phyloP scores from a whole-genome alignment of 768 basidiomycete species.

The Mycena galericulata region DNA sequence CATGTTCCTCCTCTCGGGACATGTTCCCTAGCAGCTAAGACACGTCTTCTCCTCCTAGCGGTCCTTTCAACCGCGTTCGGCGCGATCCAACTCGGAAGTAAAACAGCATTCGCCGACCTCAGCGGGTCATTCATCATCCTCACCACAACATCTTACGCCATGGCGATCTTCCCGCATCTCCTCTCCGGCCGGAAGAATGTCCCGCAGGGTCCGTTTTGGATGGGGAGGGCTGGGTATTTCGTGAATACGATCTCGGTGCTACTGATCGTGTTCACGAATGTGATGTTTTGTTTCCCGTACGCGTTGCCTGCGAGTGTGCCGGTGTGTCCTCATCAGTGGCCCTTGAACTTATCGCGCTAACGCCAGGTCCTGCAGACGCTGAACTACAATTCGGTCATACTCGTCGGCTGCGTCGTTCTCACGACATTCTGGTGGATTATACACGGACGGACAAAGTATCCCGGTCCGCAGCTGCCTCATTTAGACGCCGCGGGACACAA shows the following conservation, averaged over 20 bases:
- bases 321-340: constrained; percentile 2
- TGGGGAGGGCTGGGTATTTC: constrained; percentile 21
- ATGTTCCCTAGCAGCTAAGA: neutral
- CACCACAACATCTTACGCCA: constrained; percentile 33
- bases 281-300: constrained; percentile 32
- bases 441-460: constrained; percentile 26
- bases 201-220: constrained; percentile 31
- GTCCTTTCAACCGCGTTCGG: constrained; percentile 27
- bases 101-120: constrained; percentile 32
- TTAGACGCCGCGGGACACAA: constrained; percentile 13
- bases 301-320: constrained; percentile 24
- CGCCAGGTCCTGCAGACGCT: constrained; percentile 8
- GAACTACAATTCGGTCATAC: constrained; percentile 32
- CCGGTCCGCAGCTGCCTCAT: constrained; percentile 27
- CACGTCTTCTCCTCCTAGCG: constrained; percentile 5
- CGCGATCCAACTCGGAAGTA: constrained; percentile 33
- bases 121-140: constrained; percentile 33
- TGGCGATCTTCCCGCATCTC: constrained; percentile 32
- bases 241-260: constrained; percentile 28
- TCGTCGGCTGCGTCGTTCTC: constrained; percentile 22
- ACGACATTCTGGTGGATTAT: constrained; percentile 30
- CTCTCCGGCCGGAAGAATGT: constrained; percentile 31
- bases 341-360: neutral
- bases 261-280: constrained; percentile 27
- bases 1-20: neutral